These are phyloP conservation scores for Chytriomyces confervae DNA, from an alignment of 192 early-diverging fungal genomes.

Conservation along the genomic window DNA sequence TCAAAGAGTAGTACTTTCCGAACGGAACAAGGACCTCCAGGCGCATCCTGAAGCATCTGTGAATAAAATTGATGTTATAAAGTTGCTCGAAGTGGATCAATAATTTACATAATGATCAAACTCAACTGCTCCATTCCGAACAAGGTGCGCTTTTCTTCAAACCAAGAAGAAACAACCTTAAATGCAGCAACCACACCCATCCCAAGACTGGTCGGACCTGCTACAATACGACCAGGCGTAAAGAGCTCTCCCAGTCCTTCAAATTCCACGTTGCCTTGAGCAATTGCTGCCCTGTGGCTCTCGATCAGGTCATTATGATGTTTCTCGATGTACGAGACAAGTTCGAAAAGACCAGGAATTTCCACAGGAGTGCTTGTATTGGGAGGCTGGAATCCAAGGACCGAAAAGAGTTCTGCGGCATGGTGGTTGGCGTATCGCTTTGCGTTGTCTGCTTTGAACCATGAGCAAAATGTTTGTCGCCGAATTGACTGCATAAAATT, in stretches of 20 bases:
- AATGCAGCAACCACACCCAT: conserved; percentile 37
- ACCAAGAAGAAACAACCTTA: conserved; percentile 40
- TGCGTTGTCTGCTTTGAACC: not conserved
- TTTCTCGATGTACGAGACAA: conserved; percentile 40
- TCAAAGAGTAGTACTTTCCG: conserved; percentile 43
- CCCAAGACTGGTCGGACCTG: conserved; percentile 44
- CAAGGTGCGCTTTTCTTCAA: conserved; percentile 49
- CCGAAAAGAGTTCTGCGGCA: conserved; percentile 25
- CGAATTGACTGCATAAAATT: not conserved
- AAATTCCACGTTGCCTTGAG: conserved; percentile 37
- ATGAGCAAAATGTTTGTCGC: not conserved
- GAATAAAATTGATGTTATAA: conserved; percentile 10
- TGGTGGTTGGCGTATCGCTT: conserved; percentile 36
- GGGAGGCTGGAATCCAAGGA: conserved; percentile 40
- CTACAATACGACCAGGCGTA: conserved; percentile 42
- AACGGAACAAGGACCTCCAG: conserved; percentile 47
- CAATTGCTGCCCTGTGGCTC: conserved; percentile 33
- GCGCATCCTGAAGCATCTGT: conserved; percentile 46
- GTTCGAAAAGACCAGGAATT: conserved; percentile 43
- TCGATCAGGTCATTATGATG: conserved; percentile 32
- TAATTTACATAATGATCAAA: not conserved
- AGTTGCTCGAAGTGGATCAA: not conserved
- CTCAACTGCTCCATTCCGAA: conserved; percentile 31
- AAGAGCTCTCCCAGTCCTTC: conserved; percentile 51
- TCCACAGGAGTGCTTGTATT: conserved; percentile 25